Evolutionary conservation across 345 rosid species (phyloP).

Genomic region (Hibiscus syriacus): DNA sequence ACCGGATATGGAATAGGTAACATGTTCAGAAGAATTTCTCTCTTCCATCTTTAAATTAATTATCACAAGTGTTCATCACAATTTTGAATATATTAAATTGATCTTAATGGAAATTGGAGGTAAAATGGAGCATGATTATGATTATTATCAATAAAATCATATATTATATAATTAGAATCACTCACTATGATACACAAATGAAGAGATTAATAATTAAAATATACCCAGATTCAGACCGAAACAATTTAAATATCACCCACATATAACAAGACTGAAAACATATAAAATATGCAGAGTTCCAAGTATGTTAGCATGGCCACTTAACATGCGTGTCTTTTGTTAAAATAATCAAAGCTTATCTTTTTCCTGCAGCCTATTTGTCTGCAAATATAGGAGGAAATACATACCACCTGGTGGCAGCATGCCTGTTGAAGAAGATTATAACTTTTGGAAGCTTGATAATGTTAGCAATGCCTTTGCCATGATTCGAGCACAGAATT

Average conservation of each 20-base stretch:
- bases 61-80: no score
- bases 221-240: no score
- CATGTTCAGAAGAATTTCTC: background rate
- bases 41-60: no score
- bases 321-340: background rate
- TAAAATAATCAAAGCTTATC: background rate
- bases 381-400: background rate
- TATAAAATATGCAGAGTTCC: background rate
- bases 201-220: no score
- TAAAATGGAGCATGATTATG: no score
- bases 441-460: background rate
- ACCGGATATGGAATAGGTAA: background rate
- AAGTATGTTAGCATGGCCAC: background rate
- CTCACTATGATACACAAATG: no score
- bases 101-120: no score
- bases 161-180: no score
- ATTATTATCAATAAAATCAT: no score
- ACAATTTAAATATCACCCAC: no score
- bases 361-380: background rate
- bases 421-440: background rate
- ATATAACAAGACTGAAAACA: no score
- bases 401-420: background rate
- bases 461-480: background rate
- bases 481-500: background rate
- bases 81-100: no score